Base-by-base conservation (phyloP, 2,329 filamentous ascomycete species). In the Albophoma yamanashiensis region DNA sequence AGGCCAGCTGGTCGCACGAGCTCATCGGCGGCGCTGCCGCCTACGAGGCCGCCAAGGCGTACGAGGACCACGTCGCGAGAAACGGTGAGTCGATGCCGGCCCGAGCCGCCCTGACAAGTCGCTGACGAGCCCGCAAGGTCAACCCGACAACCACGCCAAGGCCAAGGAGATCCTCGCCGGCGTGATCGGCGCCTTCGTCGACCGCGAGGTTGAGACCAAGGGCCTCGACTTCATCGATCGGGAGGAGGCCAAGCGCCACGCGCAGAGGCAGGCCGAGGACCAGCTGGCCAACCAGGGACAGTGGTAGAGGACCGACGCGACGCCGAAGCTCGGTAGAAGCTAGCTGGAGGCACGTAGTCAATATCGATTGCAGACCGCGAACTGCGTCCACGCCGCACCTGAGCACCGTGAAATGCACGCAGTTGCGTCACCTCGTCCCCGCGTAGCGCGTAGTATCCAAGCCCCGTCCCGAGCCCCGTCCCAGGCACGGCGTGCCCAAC, bases 131-230 rank as follows among this genome's bases (percentile, higher is more conserved):
- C 22, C 7, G 14, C 12, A 25, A 69, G 69, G 69, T n/a, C 62
- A 66, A 8, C 70, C 70, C 2, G 64, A 63, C 12, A 60, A 57
- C 4, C 70, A 71, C 50, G 69, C 68, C 27, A 56, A 63, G 58
- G 70, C 70, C 1, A 71, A 71, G 62, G 70, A 71, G 25, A 64
- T 71, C 1, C 34, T 71, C 0, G 69, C 62, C 2, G 70, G 69
- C 47, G 61, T 61, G 2, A 65, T 71, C 20, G 70, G 69, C 9
- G 66, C 64, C 50, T 71, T 71, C 39, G 68, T 71, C n/a, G 70
- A 71, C 20, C 64, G 68, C 0, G 70, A 71, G 56, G 63, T 71
- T 31, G 70, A 71, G 63, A 71, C 68, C 0, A 67, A 63, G 38
- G 70, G 70, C 1, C 58, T 71, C 1, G 70, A 71, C 55, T 67